Evolutionary conservation across 2,329 filamentous ascomycete species (phyloP), one percentile per base, ranked within the genome.

Genomic region (Phaeoacremonium minimum): DNA sequence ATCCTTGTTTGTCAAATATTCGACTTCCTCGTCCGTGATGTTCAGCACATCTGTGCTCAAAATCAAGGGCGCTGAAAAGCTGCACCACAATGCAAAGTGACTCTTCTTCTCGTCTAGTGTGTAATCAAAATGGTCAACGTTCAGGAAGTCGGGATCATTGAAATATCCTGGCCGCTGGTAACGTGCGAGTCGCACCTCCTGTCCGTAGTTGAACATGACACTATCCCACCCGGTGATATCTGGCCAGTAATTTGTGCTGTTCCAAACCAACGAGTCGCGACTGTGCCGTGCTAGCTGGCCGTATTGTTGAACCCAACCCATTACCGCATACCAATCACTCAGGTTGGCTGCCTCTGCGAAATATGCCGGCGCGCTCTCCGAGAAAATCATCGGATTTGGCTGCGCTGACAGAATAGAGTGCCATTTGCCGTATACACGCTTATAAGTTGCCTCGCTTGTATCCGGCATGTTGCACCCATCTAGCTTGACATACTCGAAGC

Each of bases 181-280:
- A 26, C 65, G 58, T 12, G 61, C 56, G 2, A 70, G 47, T n/a
- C 60, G 56, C 6, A 61, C 53, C 34, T 69, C 52, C 38, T 63
- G 64, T 22, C 56, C 56, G 39, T 71, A 72, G 43, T 73, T 73
- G 42, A 57, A 58, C 56, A 67, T 61, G 37, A 73, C 60, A 40
- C 65, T 69, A 19, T 64, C 57, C 69, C 69, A 73, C 5, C 62
- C 60, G 30, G 57, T 61, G 15, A 59, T 61, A 13, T 60, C 50
- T 12, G 55, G 55, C 32, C 46, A 52, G 42, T 67, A 71, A 2
- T 60, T 62, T 16, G 62, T 53, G 33, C 70, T 59, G 38, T 64
- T 40, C 39, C 39, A 35, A 4, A 44, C 42, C 33, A 44, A 28
- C 11, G 36, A 38, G 37, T 55, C 67, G 16, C 57, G 50, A 4